A percentile compares a stretch with the other conserved stretches of the same genome.
Conservation (phyloP, 805 yeast genomes). For the Debaryomyces castellii region DNA sequence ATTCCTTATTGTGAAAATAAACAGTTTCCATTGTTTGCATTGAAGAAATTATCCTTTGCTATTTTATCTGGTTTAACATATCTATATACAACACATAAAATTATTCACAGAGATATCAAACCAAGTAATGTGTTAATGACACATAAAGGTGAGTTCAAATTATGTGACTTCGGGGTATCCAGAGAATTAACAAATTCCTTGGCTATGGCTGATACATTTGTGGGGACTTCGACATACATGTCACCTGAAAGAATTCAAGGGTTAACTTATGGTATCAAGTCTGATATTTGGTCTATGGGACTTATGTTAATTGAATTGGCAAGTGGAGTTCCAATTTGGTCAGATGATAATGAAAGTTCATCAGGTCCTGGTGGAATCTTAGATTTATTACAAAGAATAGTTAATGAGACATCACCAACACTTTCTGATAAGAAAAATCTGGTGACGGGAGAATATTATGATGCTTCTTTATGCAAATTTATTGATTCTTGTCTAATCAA, state of each 20-base stretch:
- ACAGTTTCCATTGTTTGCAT: constrained; percentile 57
- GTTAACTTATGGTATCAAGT: constrained; percentile 86
- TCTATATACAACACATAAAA: constrained; percentile 77
- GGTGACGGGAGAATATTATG: constrained; percentile 30
- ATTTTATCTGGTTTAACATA: constrained; percentile 81
- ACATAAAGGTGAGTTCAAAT: constrained; percentile 80
- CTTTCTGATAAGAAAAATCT: constrained; percentile 39
- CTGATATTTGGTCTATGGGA: constrained; percentile 97
- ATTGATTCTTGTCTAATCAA: constrained; percentile 73
- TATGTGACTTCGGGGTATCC: constrained; percentile 96
- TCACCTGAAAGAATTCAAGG: constrained; percentile 98
- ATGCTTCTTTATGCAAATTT: constrained; percentile 57
- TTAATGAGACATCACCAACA: constrained; percentile 86
- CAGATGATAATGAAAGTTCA: constrained; percentile 41
- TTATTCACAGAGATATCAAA: constrained; percentile 93
- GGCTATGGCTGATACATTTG: constrained; percentile 87
- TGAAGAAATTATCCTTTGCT: constrained; percentile 71
- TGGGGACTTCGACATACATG: constrained; percentile 95
- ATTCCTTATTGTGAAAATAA: constrained; percentile 45
- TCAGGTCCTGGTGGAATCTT: constrained; percentile 78
- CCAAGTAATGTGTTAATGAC: constrained; percentile 92
- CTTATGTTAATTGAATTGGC: constrained; percentile 86
- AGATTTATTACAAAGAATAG: constrained; percentile 88
- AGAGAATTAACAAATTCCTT: constrained; percentile 89
- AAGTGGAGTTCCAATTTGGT: constrained; percentile 79